These are phyloP conservation scores for Hemileia vastatrix DNA, from an alignment of 1,284 basidiomycete genomes.

Conservation along the genomic window DNA sequence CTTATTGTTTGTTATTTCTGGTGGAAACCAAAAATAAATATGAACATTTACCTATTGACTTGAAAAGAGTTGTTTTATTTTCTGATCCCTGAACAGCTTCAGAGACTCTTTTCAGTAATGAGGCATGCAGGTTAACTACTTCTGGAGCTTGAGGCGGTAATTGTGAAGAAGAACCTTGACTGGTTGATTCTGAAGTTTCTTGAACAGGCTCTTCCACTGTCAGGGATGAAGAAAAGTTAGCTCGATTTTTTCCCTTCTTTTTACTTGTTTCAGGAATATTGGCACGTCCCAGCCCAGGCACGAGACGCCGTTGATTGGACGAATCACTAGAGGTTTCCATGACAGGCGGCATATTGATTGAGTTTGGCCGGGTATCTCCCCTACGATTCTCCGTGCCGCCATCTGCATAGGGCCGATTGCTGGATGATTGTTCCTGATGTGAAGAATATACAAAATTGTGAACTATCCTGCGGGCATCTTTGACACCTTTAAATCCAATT, in stretches of 20 bases:
- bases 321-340: too few species aligned
- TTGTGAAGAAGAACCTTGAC: too few species aligned
- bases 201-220: too few species aligned
- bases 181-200: too few species aligned
- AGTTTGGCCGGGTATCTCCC: conserved; percentile 14
- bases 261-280: conserved; percentile 46
- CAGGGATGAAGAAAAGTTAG: too few species aligned
- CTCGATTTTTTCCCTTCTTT: too few species aligned
- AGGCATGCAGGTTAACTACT: conserved; percentile 48
- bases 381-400: conserved; percentile 22
- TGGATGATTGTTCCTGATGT: conserved; percentile 38
- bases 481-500: conserved; percentile 67
- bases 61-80: conserved; percentile 64
- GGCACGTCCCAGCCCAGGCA: conserved; percentile 47
- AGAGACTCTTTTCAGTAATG: conserved; percentile 60
- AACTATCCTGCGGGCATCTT: conserved; percentile 65
- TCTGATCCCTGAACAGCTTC: conserved; percentile 60
- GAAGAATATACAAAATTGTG: conserved; percentile 71
- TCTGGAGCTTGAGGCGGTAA: neutral
- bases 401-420: conserved; percentile 26
- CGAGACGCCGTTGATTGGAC: conserved; percentile 44
- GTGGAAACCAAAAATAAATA: neutral
- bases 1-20: too few species aligned
- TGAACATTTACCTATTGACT: conserved; percentile 51
- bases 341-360: too few species aligned